These are phyloP conservation scores for Angomonas ambiguus DNA, from an alignment of 208 protist species.

Conservation along the genomic window DNA sequence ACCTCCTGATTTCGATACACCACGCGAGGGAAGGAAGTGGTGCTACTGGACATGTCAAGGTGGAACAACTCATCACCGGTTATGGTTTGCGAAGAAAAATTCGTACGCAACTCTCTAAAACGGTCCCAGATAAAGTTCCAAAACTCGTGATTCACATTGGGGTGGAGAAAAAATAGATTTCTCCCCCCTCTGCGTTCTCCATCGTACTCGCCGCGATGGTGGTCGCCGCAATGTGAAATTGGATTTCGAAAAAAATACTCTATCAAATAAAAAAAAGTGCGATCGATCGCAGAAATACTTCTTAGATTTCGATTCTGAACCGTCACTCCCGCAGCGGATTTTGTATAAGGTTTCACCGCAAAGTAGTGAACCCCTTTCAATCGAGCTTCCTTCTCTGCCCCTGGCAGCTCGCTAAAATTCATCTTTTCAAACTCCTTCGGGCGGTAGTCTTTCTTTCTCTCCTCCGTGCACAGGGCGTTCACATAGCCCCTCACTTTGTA, in stretches of 20 bases:
- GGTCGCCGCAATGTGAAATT: neutral
- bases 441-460: neutral
- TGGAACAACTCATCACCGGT: constrained; percentile 18
- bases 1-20: too few species aligned
- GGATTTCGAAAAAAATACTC: constrained; percentile 1
- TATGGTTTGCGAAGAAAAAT: constrained; percentile 56
- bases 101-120: constrained; percentile 72
- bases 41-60: neutral
- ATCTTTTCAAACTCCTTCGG: neutral
- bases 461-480: neutral
- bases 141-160: constrained; percentile 8
- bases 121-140: constrained; percentile 85
- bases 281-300: neutral
- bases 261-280: neutral
- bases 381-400: neutral
- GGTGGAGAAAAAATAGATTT: neutral
- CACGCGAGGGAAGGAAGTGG: neutral
- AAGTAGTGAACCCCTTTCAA: neutral
- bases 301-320: neutral
- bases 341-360: neutral
- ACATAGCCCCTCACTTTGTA: neutral
- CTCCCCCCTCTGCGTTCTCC: neutral
- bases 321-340: neutral
- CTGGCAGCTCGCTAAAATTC: neutral
- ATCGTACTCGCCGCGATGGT: too few species aligned